These are phyloP conservation scores for Pseudopyrenochaeta lycopersici DNA, from an alignment of 2,329 filamentous ascomycete genomes.

Conservation along the genomic window DNA sequence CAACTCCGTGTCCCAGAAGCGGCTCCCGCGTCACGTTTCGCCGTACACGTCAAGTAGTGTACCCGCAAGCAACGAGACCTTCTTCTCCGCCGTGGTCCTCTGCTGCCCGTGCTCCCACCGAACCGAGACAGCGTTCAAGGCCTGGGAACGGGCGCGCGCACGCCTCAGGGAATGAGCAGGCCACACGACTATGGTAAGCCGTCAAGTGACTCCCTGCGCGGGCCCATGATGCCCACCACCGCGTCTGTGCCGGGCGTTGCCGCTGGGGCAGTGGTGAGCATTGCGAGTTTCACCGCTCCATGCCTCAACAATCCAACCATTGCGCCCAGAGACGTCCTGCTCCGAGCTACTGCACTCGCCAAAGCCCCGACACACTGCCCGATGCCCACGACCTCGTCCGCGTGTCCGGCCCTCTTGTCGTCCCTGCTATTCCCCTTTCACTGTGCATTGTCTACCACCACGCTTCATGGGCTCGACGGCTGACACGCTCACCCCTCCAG, in stretches of 20 bases:
- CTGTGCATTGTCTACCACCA: neutral
- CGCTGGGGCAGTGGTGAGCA: neutral
- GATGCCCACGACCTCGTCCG: neutral
- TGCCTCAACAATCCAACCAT: neutral
- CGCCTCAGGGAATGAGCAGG: conserved; percentile 51
- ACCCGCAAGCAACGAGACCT: conserved; percentile 8
- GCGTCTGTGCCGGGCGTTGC: conserved; percentile 1
- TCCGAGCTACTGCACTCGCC: neutral
- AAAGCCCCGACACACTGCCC: neutral
- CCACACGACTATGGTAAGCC: conserved; percentile 52
- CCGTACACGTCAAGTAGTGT: conserved; percentile 10
- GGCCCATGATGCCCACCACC: conserved; percentile 3
- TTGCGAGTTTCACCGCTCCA: conserved; percentile 9
- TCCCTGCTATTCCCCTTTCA: neutral
- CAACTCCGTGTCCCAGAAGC: conserved; percentile 11
- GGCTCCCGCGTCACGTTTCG: neutral
- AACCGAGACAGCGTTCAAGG: conserved; percentile 23
- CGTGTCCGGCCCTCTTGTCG: neutral
- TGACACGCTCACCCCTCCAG: conserved; percentile 40
- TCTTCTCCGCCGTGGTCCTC: conserved; percentile 12
- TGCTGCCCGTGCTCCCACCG: conserved; percentile 14
- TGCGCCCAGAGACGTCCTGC: conserved; percentile 4
- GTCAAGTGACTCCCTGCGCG: conserved; percentile 6
- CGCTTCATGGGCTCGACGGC: conserved; percentile 31
- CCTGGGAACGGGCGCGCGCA: conserved; percentile 38